These are phyloP conservation scores for Geosmithia putterillii DNA, from an alignment of 2,329 filamentous ascomycete genomes.

Conservation along the genomic window DNA sequence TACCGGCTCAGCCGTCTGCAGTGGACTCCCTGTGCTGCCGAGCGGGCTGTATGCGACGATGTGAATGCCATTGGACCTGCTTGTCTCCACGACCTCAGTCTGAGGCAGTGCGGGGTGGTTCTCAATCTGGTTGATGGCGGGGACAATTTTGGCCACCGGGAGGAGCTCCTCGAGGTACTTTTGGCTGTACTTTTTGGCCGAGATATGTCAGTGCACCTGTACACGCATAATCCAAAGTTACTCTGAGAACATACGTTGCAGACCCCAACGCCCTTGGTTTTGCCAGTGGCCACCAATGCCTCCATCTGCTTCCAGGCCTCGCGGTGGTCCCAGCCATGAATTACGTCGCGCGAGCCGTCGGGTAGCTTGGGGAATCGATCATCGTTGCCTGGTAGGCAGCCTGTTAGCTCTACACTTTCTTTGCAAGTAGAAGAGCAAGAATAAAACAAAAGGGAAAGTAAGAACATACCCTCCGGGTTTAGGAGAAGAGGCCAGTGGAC, in stretches of 20 bases:
- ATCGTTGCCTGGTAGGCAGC: constrained; percentile 40
- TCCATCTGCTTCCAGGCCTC: constrained; percentile 72
- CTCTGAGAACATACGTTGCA: constrained; percentile 30
- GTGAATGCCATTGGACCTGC: constrained; percentile 55
- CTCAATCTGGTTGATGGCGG: constrained; percentile 62
- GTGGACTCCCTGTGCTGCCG: constrained; percentile 50
- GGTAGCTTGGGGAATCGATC: constrained; percentile 62
- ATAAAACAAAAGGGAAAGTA: not conserved
- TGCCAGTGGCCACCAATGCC: constrained; percentile 46
- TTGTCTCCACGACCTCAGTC: constrained; percentile 58
- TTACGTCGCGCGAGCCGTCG: constrained; percentile 64
- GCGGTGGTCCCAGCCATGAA: constrained; percentile 55
- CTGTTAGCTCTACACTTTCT: not conserved
- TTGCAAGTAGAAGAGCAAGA: too few species aligned
- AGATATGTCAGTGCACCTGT: not conserved
- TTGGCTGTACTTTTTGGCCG: constrained; percentile 36
- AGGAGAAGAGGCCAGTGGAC: constrained; percentile 77
- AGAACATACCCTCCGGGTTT: constrained; percentile 55
- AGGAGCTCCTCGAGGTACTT: constrained; percentile 44
- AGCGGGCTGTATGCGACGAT: constrained; percentile 62
- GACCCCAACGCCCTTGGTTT: constrained; percentile 40
- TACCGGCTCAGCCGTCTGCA: constrained; percentile 50
- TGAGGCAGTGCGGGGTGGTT: constrained; percentile 62
- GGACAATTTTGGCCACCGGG: constrained; percentile 36
- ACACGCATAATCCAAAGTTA: not conserved